Evolutionary conservation across 192 early-diverging fungal species (phyloP).

Genomic region (Coemansia reversa): DNA sequence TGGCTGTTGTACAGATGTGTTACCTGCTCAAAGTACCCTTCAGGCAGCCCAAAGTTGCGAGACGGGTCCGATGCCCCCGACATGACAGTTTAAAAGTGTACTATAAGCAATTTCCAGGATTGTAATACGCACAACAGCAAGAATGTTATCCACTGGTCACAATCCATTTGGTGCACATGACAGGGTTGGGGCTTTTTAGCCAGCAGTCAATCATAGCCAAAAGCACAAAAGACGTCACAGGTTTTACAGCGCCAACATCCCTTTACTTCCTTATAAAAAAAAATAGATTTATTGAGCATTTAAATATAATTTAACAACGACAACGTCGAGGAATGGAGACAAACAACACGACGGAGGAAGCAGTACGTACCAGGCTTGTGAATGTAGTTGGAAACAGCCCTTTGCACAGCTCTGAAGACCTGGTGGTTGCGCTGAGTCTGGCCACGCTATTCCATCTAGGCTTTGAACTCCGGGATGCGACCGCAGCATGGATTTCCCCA

Average conservation of each 20-base stretch:
- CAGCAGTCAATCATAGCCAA: no score
- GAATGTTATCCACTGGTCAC: no score
- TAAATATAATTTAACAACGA: no score
- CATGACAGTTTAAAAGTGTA: conserved; percentile 5
- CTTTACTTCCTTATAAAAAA: no score
- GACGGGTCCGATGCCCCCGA: conserved; percentile 38
- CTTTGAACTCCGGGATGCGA: conserved; percentile 12
- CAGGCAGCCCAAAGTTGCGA: conserved; percentile 46
- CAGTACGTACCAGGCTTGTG: conserved; percentile 6
- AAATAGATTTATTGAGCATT: no score
- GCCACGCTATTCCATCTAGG: conserved; percentile 24
- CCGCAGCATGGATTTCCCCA: conserved; percentile 17
- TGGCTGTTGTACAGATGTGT: background rate
- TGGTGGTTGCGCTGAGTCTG: conserved; percentile 37
- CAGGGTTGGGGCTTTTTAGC: no score
- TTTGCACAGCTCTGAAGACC: conserved; percentile 25
- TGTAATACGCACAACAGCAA: no score
- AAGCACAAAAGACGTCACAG: no score
- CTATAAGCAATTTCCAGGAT: no score
- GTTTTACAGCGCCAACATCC: no score
- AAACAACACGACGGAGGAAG: conserved; percentile 3
- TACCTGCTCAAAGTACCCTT: conserved; percentile 55
- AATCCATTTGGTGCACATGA: no score
- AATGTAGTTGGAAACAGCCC: conserved; percentile 15
- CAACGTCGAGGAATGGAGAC: background rate